A percentile compares a stretch with the other conserved stretches of the same genome.
Evolutionary conservation across 2,329 filamentous ascomycete genomes (phyloP).

Genomic region (Fusarium robinianum): DNA sequence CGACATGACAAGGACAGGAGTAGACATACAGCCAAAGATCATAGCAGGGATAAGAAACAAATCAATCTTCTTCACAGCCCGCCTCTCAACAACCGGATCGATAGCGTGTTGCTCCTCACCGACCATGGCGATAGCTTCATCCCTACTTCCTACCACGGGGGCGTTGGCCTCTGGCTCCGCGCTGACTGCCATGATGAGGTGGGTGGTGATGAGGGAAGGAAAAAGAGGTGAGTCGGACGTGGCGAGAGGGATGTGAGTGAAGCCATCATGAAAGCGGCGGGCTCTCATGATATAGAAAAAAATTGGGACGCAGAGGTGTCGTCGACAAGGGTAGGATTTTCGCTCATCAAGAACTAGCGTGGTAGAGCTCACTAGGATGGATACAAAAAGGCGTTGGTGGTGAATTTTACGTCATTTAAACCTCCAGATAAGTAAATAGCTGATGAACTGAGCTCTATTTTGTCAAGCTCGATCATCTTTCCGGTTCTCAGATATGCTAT

Average conservation of each 20-base stretch:
- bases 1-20: neutral
- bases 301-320: no score
- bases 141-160: constrained; percentile 29
- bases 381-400: constrained; percentile 20
- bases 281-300: no score
- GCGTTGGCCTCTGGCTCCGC: constrained; percentile 6
- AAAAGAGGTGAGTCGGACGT: no score
- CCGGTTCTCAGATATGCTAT: no score
- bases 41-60: constrained; percentile 69
- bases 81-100: constrained; percentile 58
- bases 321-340: neutral
- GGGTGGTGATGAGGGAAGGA: no score
- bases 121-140: constrained; percentile 56
- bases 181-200: constrained; percentile 21
- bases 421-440: neutral
- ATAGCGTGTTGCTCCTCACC: constrained; percentile 58
- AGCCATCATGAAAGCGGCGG: no score
- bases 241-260: no score
- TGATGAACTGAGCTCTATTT: no score
- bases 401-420: constrained; percentile 22
- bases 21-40: constrained; percentile 54
- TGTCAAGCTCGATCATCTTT: no score
- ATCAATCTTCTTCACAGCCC: constrained; percentile 69
- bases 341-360: neutral
- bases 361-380: neutral